These are phyloP conservation scores for Euphorbia lathyris DNA, from an alignment of 345 rosid species.

Conservation along the genomic window DNA sequence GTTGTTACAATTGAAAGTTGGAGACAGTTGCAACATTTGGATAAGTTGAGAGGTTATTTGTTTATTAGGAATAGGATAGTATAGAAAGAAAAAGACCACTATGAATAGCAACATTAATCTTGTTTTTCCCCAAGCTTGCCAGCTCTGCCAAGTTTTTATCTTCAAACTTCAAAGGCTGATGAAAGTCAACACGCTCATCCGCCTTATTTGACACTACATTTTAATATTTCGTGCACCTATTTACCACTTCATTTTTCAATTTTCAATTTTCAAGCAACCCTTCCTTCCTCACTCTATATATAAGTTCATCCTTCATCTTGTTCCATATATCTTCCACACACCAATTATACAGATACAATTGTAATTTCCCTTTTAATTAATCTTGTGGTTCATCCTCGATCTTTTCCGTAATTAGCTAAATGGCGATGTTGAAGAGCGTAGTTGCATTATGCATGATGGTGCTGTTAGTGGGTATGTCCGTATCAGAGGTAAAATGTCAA, in stretches of 20 bases:
- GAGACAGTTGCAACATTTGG: too few relatives aligned
- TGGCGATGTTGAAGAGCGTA: constrained; percentile 1
- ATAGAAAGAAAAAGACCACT: too few relatives aligned
- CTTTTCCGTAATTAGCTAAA: too few relatives aligned
- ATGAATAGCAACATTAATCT: too few relatives aligned
- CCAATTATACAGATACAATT: too few relatives aligned
- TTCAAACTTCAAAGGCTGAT: too few relatives aligned
- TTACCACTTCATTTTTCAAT: background rate
- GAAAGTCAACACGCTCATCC: background rate
- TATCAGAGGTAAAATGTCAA: background rate
- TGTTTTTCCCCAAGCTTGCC: too few relatives aligned
- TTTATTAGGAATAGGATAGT: too few relatives aligned
- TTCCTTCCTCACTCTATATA: constrained; percentile 1
- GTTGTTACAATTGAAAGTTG: too few relatives aligned
- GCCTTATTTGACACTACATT: background rate
- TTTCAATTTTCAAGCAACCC: background rate
- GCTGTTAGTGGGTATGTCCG: background rate
- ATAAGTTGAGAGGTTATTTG: too few relatives aligned
- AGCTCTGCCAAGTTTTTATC: too few relatives aligned
- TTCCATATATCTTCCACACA: too few relatives aligned
- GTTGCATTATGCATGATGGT: constrained; percentile 8
- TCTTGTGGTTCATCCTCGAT: background rate
- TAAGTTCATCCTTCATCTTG: background rate
- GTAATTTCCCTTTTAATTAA: background rate
- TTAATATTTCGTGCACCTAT: background rate